These are phyloP conservation scores for Entomophthora muscae DNA, from an alignment of 371 early-diverging fungal genomes.

Conservation along the genomic window DNA sequence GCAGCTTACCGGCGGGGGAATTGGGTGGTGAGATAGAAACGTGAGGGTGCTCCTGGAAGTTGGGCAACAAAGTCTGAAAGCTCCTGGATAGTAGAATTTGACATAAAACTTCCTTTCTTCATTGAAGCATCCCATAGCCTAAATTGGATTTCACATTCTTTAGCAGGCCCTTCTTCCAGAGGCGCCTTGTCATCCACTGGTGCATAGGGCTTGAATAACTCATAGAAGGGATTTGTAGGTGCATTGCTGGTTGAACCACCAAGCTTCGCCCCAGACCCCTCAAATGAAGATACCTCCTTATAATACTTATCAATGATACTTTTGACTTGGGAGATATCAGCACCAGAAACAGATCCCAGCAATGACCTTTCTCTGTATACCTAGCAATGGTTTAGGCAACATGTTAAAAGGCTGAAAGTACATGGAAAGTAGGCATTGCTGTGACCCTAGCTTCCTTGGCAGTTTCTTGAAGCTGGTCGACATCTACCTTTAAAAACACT, in stretches of 20 bases:
- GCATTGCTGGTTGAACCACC: background rate
- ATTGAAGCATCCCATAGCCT: conserved; percentile 3
- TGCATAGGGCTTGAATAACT: background rate
- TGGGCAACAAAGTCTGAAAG: background rate
- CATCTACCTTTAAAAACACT: conserved; percentile 10
- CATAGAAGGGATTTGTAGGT: background rate
- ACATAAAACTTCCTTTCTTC: background rate
- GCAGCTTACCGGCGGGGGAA: conserved; percentile 1
- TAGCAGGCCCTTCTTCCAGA: background rate
- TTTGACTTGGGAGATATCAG: conserved; percentile 4
- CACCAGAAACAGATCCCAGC: conserved; percentile 5
- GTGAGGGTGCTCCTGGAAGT: background rate
- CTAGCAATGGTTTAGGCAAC: background rate
- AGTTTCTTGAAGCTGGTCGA: background rate
- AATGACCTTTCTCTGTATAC: conserved; percentile 1
- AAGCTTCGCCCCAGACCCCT: conserved; percentile 6
- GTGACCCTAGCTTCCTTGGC: conserved; percentile 1
- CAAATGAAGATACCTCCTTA: conserved; percentile 5
- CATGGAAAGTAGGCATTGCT: conserved; percentile 10
- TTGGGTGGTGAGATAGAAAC: background rate
- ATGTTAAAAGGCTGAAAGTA: background rate
- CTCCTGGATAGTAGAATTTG: background rate
- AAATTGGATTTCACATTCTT: conserved; percentile 2
- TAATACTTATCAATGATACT: conserved; percentile 5
- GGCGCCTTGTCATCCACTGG: background rate